Conservation (phyloP, 208 protist species). For the Trichomonas vaginalis region DNA sequence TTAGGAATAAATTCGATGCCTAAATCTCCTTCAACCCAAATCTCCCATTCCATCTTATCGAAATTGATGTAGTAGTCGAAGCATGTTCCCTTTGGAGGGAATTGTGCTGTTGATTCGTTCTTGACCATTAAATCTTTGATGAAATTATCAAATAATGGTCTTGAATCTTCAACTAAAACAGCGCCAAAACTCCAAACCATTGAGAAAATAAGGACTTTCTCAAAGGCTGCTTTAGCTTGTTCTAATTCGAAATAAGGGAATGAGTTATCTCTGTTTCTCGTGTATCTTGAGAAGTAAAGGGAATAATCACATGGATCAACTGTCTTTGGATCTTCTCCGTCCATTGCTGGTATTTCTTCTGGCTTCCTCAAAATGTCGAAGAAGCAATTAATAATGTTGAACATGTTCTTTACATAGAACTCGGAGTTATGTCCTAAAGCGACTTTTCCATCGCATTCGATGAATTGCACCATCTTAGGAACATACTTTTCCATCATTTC, state of each 20-base stretch:
- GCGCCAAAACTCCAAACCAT: slow-evolving; percentile 82
- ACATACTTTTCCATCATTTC: neutral
- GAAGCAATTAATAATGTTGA: neutral
- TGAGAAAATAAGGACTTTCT: slow-evolving; percentile 51
- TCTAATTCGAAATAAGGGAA: slow-evolving; percentile 7
- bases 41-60: slow-evolving; percentile 24
- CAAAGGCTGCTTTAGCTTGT: slow-evolving; percentile 54
- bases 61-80: slow-evolving; percentile 18
- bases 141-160: slow-evolving; percentile 60
- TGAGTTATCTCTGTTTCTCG: neutral
- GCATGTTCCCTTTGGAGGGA: slow-evolving; percentile 2
- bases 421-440: neutral
- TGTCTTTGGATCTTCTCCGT: neutral
- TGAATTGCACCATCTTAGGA: neutral
- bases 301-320: neutral
- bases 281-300: neutral
- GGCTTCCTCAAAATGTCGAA: neutral
- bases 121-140: slow-evolving; percentile 54
- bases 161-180: slow-evolving; percentile 62
- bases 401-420: neutral
- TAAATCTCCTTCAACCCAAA: neutral
- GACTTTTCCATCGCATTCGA: neutral
- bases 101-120: slow-evolving; percentile 57
- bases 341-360: neutral
- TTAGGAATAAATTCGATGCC: neutral